Evolutionary conservation across 2,329 filamentous ascomycete genomes (phyloP), one percentile per base, ranked within the genome.

Genomic region (Penicillium verrucosum): DNA sequence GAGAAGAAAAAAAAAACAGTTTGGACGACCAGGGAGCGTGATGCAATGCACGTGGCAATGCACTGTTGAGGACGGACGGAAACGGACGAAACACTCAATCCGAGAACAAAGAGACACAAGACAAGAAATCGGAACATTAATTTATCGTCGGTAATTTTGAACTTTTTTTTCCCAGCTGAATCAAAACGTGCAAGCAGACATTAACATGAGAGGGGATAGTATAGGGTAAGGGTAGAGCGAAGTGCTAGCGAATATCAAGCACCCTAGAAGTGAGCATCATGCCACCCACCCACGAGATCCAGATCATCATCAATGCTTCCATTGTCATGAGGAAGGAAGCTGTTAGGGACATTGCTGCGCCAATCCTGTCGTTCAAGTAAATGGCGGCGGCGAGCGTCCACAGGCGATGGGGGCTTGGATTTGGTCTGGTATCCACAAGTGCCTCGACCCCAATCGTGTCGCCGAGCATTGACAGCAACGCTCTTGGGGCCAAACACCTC

Each of bases 221-320:
- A 18, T 40, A 14, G 44, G 32, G 36, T 34, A 53, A 59, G 59
- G 49, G 34, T 42, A 52, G 55, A 51, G 48, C 40, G 12, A 44
- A 56, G 59, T 51, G 54, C 46, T 60, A 58, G 45, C 27, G 41
- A 45, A 56, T 44, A 34, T 25, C 37, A 14, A 54, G 46, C 53
- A 42, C 54, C 43, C 66, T 83, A 85, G 75, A 85, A 81, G 75
- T 85, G 82, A 74, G 84, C 80, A 73, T 86, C 86, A 75, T 89
- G 86, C 86, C 90, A 95, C 78, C 89, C 90, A 81, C 92, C 92
- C 86, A 96, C 90, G 88, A 93, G 96, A 85, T 96, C 92, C 80
- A 92, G 78, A 71, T 93, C 89, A 71, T 87, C 87, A 74, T 90
- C 74, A 29, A 75, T 56, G 44, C 68, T 74, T 54, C 69, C 83